Percentiles rank a stretch among this genome's conserved stretches.
phyloP scores from a whole-genome alignment of 2,329 filamentous ascomycete genomes.

The Diaporthe vaccinii region DNA sequence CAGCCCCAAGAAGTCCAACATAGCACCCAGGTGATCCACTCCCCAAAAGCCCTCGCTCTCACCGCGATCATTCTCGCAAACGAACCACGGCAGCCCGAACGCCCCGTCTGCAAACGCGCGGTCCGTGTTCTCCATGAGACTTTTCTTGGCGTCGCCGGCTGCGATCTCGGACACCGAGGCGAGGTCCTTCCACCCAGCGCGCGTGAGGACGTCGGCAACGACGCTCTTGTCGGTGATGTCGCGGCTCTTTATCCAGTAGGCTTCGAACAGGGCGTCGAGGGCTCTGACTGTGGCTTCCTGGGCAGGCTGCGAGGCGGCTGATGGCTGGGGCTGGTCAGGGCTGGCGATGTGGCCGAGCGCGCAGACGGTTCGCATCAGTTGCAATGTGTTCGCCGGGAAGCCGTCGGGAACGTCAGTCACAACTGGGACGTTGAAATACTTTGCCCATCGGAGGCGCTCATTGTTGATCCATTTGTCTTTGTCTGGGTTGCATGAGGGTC shows the following conservation, averaged over 20 bases:
- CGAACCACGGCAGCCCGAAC: constrained; percentile 56
- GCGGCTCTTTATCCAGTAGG: constrained; percentile 51
- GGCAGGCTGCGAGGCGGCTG: neutral
- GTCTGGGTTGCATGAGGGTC: constrained; percentile 45
- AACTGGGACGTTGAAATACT: constrained; percentile 53
- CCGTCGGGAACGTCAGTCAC: constrained; percentile 47
- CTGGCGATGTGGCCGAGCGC: constrained; percentile 45
- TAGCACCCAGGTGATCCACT: constrained; percentile 55
- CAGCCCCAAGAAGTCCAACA: constrained; percentile 52
- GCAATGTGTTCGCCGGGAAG: constrained; percentile 54
- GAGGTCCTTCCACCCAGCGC: constrained; percentile 45
- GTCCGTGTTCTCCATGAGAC: constrained; percentile 52
- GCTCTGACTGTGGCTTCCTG: constrained; percentile 43
- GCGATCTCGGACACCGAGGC: constrained; percentile 48
- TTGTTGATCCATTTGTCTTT: constrained; percentile 54
- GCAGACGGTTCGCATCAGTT: constrained; percentile 52
- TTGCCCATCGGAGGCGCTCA: constrained; percentile 53
- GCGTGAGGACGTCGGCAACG: constrained; percentile 46
- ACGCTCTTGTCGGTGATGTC: constrained; percentile 48
- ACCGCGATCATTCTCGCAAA: constrained; percentile 50
- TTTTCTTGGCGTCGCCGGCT: constrained; percentile 48
- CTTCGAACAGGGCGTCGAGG: constrained; percentile 51
- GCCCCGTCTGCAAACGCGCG: constrained; percentile 52
- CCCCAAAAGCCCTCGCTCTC: constrained; percentile 55
- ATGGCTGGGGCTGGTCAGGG: constrained; percentile 38